Evolutionary conservation across 1,284 basidiomycete species (phyloP).

Genomic region (Pulveroboletus sp.): DNA sequence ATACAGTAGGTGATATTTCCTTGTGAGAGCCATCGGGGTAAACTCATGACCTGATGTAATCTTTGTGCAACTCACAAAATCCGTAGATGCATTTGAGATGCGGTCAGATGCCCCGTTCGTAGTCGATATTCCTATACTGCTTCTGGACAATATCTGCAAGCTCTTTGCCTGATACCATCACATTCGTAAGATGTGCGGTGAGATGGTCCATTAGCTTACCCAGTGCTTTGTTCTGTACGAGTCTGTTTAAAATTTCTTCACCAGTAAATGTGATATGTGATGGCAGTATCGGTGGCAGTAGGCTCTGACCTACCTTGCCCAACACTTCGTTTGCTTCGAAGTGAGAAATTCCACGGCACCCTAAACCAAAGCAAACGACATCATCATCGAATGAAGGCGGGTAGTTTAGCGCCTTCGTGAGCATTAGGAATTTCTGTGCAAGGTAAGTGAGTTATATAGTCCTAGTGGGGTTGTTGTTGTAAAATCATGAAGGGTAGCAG

Average conservation of each 20-base stretch:
- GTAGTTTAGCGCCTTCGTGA: no score
- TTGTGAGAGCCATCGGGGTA: slow-evolving; percentile 41
- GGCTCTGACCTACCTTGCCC: no score
- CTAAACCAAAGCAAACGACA: no score
- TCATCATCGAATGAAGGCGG: no score
- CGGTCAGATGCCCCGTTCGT: slow-evolving; percentile 58
- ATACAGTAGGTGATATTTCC: slow-evolving; percentile 64
- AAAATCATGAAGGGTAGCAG: no score
- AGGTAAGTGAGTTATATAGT: no score
- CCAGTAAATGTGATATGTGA: slow-evolving; percentile 49
- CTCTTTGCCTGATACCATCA: slow-evolving; percentile 47
- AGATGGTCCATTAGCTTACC: slow-evolving; percentile 39
- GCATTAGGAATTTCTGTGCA: no score
- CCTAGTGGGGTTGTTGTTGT: no score
- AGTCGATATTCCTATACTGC: slow-evolving; percentile 55
- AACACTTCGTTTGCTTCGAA: no score
- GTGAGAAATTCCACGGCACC: no score
- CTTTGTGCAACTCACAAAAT: slow-evolving; percentile 59
- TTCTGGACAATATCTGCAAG: slow-evolving; percentile 55
- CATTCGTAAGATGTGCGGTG: background rate
- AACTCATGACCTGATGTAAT: no score
- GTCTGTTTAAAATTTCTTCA: slow-evolving; percentile 51
- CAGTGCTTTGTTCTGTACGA: slow-evolving; percentile 63
- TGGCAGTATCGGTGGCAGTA: slow-evolving; percentile 71
- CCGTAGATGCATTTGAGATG: slow-evolving; percentile 65